phyloP scores from a whole-genome alignment of 441 rosid species.

The Gossypium trilobum region DNA sequence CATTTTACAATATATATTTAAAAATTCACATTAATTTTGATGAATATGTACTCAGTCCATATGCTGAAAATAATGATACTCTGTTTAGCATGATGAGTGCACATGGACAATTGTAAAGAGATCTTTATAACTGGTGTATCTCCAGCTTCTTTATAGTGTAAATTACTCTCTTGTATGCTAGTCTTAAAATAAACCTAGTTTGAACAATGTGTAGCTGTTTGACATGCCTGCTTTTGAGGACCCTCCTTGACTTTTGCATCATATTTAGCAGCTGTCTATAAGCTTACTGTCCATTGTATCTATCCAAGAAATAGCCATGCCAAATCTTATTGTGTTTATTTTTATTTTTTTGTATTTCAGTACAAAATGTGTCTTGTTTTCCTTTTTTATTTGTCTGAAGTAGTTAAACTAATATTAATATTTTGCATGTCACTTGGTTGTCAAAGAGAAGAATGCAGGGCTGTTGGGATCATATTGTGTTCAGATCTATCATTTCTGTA shows the following conservation, averaged over 20 bases:
- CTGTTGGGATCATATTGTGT: conserved; percentile 58
- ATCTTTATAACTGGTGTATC: background rate
- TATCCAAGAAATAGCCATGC: background rate
- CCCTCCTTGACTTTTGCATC: background rate
- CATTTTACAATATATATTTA: background rate
- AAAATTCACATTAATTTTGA: background rate
- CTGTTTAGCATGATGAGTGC: background rate
- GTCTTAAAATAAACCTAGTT: background rate
- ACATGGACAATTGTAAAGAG: background rate
- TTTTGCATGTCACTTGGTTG: background rate
- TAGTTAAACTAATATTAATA: conserved; percentile 9
- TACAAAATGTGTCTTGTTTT: background rate
- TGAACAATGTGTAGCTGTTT: background rate
- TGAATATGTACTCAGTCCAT: background rate
- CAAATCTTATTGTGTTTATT: background rate
- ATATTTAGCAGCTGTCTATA: background rate
- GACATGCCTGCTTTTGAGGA: background rate
- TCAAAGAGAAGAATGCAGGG: conserved; percentile 37
- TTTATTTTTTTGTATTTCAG: background rate
- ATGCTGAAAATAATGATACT: background rate
- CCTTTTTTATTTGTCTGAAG: background rate
- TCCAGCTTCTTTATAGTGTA: background rate
- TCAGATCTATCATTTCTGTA: conserved; percentile 50
- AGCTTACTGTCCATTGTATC: background rate
- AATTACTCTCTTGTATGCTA: background rate